Evolutionary conservation across 768 basidiomycete species (phyloP), one percentile per base, ranked within the genome.

Genomic region (Lentinula sp.): DNA sequence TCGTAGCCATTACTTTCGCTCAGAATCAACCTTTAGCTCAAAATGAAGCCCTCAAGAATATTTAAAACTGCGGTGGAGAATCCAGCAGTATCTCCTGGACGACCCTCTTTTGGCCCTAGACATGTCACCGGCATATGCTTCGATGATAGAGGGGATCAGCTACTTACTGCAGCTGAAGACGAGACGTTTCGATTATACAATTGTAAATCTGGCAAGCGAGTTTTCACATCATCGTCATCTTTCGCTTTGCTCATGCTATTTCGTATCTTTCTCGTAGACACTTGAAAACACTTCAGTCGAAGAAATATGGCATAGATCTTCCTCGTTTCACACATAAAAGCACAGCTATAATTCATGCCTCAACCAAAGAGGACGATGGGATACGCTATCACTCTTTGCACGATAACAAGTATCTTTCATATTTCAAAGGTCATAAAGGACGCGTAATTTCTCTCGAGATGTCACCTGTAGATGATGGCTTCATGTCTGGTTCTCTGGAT

Each of bases 251-350:
- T 42, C 43, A n/a, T 37, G 21, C 11, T 21, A 21, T 51, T 11
- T 31, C 5, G 11, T 43, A 21, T 11, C 15, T 13, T 45, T 59
- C 9, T 60, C 63, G 61, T 66, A 91, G 95, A 78, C 81, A 82
- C 56, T 67, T 83, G 37, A 95, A 92, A 73, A 88, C 86, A 1
- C 73, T 95, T 3, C 84, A 88, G 67, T 98, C 95, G 0, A 95
- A 95, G 74, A 99, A 99, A 72, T 99, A 98, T 72, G 97, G 97
- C 1, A 89, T 95, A 49, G 93, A 96, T 73, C 82, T 95, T 18
- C 93, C 95, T 21, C 85, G 96, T 3, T 97, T 98, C 68, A 98
- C 96, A 0, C 97, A 98, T 76, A 91, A 91, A 70, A 87, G 84
- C 65, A 85, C 86, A 0, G 85, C 88, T 3, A 88, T 98, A 51